A percentile compares a stretch with the other conserved stretches of the same genome.
Evolutionary conservation across 768 basidiomycete genomes (phyloP).

Genomic region (Boletellus sp.): DNA sequence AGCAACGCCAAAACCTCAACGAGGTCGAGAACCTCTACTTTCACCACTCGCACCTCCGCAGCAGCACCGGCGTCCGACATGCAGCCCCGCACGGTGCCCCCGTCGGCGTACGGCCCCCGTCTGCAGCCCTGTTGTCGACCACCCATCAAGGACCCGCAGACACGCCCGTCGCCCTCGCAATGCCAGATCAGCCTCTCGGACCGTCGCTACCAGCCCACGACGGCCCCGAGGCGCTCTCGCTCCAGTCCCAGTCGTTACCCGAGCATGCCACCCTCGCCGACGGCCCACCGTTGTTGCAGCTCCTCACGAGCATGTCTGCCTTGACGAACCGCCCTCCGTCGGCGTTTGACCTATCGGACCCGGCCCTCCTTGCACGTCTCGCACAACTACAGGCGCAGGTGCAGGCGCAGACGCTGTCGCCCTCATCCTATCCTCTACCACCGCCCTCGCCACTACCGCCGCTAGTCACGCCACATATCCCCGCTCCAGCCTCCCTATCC

Average conservation of each 20-base stretch:
- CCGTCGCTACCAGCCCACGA: constrained; percentile 5
- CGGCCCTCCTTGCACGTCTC: constrained; percentile 20
- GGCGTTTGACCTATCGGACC: constrained; percentile 23
- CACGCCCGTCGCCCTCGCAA: too few species aligned
- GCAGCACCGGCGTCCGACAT: constrained; percentile 8
- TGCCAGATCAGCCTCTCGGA: not conserved
- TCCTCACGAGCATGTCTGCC: not conserved
- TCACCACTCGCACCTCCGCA: constrained; percentile 58
- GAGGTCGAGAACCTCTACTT: constrained; percentile 85
- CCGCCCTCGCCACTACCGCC: constrained; percentile 2
- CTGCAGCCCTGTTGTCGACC: not conserved
- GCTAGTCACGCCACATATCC: too few species aligned
- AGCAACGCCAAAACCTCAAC: constrained; percentile 77
- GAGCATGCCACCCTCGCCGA: constrained; percentile 5
- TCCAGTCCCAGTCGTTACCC: not conserved
- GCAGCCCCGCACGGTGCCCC: too few species aligned
- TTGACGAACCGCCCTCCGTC: not conserved
- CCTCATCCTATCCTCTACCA: not conserved
- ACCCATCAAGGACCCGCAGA: not conserved
- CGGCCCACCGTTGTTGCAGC: not conserved
- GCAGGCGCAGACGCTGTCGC: not conserved
- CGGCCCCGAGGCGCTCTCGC: constrained; percentile 1
- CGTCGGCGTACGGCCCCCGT: too few species aligned
- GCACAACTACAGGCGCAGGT: constrained; percentile 24
- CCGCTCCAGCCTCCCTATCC: not conserved